Conservation (phyloP, 345 rosid species). For the Arabis hirsuta region DNA sequence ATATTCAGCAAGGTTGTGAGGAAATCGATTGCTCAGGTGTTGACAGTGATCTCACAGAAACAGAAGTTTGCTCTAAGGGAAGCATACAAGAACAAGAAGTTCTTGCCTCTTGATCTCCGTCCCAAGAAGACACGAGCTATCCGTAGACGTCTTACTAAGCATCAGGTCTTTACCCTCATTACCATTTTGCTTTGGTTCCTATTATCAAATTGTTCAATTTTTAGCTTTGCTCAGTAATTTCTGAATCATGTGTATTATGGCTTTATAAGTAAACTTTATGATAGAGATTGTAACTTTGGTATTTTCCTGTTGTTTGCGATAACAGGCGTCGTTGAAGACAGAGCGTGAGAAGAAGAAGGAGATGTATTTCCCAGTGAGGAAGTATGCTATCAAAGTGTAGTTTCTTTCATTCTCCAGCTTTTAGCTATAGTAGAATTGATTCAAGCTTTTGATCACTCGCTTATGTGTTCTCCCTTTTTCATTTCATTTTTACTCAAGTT, state of each 20-base stretch:
- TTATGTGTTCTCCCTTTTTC: constrained; percentile 16
- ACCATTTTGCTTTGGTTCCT: background rate
- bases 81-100: constrained; percentile 79
- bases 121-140: constrained; percentile 98
- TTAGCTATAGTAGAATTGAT: constrained; percentile 3
- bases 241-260: too few species aligned
- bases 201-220: too few species aligned
- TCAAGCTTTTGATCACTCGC: background rate
- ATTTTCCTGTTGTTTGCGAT: background rate
- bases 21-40: constrained; percentile 81
- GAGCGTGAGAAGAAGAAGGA: constrained; percentile 72
- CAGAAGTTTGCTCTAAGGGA: constrained; percentile 82
- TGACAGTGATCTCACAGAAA: constrained; percentile 88
- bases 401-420: constrained; percentile 7
- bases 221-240: background rate
- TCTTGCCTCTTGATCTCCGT: constrained; percentile 89
- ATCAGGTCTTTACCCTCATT: constrained; percentile 55
- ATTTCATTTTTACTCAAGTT: background rate
- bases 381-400: constrained; percentile 51
- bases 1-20: constrained; percentile 85
- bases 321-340: constrained; percentile 65
- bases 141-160: constrained; percentile 86
- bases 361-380: constrained; percentile 73
- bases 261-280: too few species aligned
- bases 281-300: background rate